Evolutionary conservation across 352 stramenopile species (phyloP).

Genomic region (Globisporangium irregulare): DNA sequence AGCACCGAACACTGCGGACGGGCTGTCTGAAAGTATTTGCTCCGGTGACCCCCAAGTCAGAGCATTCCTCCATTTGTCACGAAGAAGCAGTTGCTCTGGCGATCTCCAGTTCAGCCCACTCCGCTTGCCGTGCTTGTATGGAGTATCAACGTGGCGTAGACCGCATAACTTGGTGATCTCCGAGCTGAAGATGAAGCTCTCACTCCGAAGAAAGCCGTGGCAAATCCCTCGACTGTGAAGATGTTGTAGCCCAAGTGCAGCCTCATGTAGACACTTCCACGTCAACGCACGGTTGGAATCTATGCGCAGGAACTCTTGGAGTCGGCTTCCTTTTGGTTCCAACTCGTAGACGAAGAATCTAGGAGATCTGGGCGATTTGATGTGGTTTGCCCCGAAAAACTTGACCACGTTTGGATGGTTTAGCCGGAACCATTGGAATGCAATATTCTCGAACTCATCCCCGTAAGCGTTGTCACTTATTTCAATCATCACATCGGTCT

Average conservation of each 20-base stretch:
- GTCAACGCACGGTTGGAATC: neutral
- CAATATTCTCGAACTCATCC: neutral
- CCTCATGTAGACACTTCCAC: constrained; percentile 23
- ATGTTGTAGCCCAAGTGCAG: constrained; percentile 5
- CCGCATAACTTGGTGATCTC: neutral
- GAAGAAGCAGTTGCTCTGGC: constrained; percentile 4
- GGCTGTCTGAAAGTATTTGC: neutral
- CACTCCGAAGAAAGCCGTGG: constrained; percentile 3
- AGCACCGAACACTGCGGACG: neutral
- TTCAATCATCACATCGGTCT: constrained; percentile 9
- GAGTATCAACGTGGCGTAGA: constrained; percentile 7
- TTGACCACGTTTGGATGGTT: constrained; percentile 13
- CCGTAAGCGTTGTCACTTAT: neutral
- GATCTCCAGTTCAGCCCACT: constrained; percentile 17
- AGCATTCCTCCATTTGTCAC: constrained; percentile 7
- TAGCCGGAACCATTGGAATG: constrained; percentile 5
- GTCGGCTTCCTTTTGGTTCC: neutral
- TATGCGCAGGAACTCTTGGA: constrained; percentile 1
- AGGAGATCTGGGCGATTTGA: neutral
- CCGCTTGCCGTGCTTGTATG: neutral
- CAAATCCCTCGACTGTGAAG: neutral
- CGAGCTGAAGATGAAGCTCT: constrained; percentile 12
- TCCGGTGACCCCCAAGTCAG: constrained; percentile 6
- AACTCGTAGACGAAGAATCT: constrained; percentile 6
- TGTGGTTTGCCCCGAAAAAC: constrained; percentile 4